These are phyloP conservation scores for Blastobotrys elegans DNA, from an alignment of 1,139 yeast species.

Conservation along the genomic window DNA sequence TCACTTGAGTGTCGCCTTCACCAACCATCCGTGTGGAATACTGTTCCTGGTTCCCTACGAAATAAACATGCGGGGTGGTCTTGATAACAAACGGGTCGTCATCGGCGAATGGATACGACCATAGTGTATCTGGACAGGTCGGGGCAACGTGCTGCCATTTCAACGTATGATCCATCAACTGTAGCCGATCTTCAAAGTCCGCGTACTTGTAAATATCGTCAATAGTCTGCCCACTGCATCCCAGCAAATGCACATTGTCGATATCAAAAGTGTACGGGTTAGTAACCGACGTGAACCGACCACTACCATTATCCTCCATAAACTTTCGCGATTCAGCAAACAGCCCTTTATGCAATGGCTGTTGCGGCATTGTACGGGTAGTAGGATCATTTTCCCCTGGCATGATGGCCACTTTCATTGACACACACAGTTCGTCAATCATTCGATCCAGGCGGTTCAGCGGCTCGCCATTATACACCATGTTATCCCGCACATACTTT, in stretches of 20 bases:
- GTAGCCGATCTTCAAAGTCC: conserved; percentile 36
- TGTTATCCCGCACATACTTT: conserved; percentile 17
- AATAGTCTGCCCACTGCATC: conserved; percentile 81
- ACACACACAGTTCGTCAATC: conserved; percentile 51
- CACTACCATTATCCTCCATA: conserved; percentile 14
- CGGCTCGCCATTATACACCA: conserved; percentile 27
- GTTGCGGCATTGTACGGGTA: conserved; percentile 82
- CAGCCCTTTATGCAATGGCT: conserved; percentile 73
- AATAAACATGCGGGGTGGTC: conserved; percentile 79
- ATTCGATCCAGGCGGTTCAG: conserved; percentile 49
- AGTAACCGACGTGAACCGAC: conserved; percentile 41
- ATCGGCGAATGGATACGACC: conserved; percentile 73
- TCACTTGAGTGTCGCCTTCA: conserved; percentile 39
- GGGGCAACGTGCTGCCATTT: conserved; percentile 88
- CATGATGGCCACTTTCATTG: conserved; percentile 68
- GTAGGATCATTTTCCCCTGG: conserved; percentile 87
- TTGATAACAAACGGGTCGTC: conserved; percentile 74
- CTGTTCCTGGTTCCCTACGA: conserved; percentile 75
- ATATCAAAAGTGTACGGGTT: conserved; percentile 72
- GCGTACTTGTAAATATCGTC: conserved; percentile 67
- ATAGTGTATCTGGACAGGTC: conserved; percentile 93
- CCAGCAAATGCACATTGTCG: conserved; percentile 54
- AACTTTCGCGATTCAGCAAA: conserved; percentile 47
- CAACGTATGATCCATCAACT: conserved; percentile 63
- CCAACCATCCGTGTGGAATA: conserved; percentile 43